Evolutionary conservation across 495 filamentous ascomycete genomes (phyloP).

Genomic region (Talaromyces wortmannii): DNA sequence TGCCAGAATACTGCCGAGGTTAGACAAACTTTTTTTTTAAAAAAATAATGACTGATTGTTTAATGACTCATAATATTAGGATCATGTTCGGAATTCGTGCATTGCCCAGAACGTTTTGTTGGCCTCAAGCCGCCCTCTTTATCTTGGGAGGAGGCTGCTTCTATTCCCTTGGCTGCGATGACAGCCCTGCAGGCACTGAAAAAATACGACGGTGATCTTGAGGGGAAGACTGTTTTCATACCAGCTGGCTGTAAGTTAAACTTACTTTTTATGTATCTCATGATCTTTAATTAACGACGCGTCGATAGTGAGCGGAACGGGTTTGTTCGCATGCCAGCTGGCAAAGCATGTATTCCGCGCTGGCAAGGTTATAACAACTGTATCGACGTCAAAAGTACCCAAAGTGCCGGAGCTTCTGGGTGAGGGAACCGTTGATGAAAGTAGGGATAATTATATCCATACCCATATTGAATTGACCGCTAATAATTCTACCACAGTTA

Average conservation of each 20-base stretch:
- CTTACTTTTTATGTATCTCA: not conserved
- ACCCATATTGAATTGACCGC: conserved; percentile 1
- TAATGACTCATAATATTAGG: conserved; percentile 5
- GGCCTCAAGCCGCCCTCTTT: conserved; percentile 29
- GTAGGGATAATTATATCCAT: conserved; percentile 17
- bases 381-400: conserved; percentile 45
- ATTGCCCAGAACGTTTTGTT: conserved; percentile 25
- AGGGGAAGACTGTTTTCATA: conserved; percentile 50
- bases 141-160: conserved; percentile 33
- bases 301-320: conserved; percentile 37
- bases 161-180: conserved; percentile 28
- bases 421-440: conserved; percentile 19
- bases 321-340: conserved; percentile 41
- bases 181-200: conserved; percentile 38
- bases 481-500: conserved; percentile 18
- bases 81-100: conserved; percentile 29
- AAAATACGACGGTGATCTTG: conserved; percentile 26
- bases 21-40: not conserved
- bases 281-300: not conserved
- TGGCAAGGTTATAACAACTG: conserved; percentile 42
- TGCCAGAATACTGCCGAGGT: conserved; percentile 21
- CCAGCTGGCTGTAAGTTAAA: conserved; percentile 29
- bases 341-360: conserved; percentile 47
- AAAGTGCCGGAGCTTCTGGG: conserved; percentile 34
- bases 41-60: not conserved